phyloP scores from a whole-genome alignment of 2,329 filamentous ascomycete species.

The Mycosphaerella arachidis region DNA sequence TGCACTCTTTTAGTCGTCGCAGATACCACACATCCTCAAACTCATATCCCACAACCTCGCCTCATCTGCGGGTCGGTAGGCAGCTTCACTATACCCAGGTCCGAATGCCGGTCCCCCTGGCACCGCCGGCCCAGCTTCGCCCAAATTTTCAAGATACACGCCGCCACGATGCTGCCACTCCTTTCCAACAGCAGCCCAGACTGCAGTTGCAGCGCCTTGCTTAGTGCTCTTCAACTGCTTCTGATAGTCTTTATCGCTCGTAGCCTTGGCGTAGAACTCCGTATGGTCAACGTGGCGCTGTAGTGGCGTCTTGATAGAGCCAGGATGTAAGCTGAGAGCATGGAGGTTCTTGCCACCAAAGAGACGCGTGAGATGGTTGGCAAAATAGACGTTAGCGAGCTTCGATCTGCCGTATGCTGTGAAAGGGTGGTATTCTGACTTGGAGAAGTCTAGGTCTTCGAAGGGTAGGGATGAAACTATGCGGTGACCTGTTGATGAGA shows the following conservation, averaged over 20 bases:
- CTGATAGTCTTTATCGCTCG: slow-evolving; percentile 10
- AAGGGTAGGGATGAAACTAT: slow-evolving; percentile 40
- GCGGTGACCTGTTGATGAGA: slow-evolving; percentile 45
- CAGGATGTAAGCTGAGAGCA: slow-evolving; percentile 44
- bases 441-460: slow-evolving; percentile 16
- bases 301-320: slow-evolving; percentile 36
- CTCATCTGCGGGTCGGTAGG: slow-evolving; percentile 38
- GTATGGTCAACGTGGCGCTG: slow-evolving; percentile 18
- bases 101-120: slow-evolving; percentile 11
- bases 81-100: slow-evolving; percentile 30
- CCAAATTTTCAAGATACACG: slow-evolving; percentile 40
- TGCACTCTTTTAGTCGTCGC: background rate
- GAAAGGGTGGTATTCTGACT: slow-evolving; percentile 34
- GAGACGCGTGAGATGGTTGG: slow-evolving; percentile 49
- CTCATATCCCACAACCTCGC: slow-evolving; percentile 32
- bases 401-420: slow-evolving; percentile 49
- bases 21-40: background rate
- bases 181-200: slow-evolving; percentile 42
- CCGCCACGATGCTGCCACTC: slow-evolving; percentile 45
- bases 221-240: slow-evolving; percentile 31
- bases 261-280: slow-evolving; percentile 11
- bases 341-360: slow-evolving; percentile 46
- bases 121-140: background rate
- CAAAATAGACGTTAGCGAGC: slow-evolving; percentile 49
- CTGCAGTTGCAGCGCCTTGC: slow-evolving; percentile 48